Evolutionary conservation across 768 basidiomycete genomes (phyloP).

Genomic region (Agaricus subrufescens): DNA sequence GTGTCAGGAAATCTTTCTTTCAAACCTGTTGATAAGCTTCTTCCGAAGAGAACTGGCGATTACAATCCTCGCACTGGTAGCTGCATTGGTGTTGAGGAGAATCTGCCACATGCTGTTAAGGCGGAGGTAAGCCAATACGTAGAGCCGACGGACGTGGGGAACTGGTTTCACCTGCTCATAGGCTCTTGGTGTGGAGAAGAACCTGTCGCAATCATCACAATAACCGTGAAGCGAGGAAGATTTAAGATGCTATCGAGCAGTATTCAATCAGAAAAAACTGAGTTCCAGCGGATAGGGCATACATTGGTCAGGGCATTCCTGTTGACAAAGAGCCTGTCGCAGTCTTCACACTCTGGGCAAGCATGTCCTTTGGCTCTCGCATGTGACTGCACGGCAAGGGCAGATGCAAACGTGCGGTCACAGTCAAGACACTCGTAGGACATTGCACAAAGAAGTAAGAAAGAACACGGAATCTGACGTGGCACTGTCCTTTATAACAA

Average conservation of each 20-base stretch:
- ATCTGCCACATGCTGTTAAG: too few relatives aligned
- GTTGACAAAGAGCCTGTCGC: conserved; percentile 3
- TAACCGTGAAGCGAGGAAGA: neutral
- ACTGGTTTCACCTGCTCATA: neutral
- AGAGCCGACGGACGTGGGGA: too few relatives aligned
- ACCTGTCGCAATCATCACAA: neutral
- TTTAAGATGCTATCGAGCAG: neutral
- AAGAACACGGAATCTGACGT: neutral
- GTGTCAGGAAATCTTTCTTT: too few relatives aligned
- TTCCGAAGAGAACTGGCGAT: neutral
- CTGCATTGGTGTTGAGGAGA: neutral
- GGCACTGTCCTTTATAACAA: neutral
- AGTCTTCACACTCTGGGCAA: neutral
- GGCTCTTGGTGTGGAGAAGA: neutral
- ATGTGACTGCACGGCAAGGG: conserved; percentile 4
- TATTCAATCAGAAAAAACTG: neutral
- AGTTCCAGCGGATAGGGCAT: neutral
- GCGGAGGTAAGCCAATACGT: too few relatives aligned
- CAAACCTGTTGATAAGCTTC: too few relatives aligned
- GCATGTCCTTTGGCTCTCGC: conserved; percentile 7
- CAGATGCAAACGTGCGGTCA: neutral
- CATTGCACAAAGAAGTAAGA: neutral
- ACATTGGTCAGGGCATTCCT: neutral
- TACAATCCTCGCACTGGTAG: neutral
- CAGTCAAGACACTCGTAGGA: conserved; percentile 8